A percentile compares a stretch with the other conserved stretches of the same genome.
Conservation (phyloP, 2,329 filamentous ascomycete species). For the Ophiognomonia clavigignenti-juglandacearum region DNA sequence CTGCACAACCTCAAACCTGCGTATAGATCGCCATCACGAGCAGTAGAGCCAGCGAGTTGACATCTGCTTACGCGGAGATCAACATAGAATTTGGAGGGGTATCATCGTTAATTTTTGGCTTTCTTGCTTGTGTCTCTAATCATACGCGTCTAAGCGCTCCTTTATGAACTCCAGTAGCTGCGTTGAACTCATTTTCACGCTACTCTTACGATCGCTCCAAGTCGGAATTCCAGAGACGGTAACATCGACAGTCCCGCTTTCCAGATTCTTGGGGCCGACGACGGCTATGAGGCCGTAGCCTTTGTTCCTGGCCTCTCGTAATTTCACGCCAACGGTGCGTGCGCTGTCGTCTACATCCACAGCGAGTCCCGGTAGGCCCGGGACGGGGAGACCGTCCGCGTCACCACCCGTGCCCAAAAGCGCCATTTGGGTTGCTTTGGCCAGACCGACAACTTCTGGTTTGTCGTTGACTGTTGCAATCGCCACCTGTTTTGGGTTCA, state of each 20-base stretch:
- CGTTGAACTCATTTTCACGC: slow-evolving; percentile 36
- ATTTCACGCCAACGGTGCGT: slow-evolving; percentile 62
- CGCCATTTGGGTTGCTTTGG: slow-evolving; percentile 40
- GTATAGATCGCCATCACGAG: too few species aligned
- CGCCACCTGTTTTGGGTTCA: slow-evolving; percentile 73
- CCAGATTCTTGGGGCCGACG: slow-evolving; percentile 62
- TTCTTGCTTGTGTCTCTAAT: slow-evolving; percentile 28
- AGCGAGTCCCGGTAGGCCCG: slow-evolving; percentile 55
- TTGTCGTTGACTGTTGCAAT: slow-evolving; percentile 68
- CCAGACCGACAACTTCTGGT: slow-evolving; percentile 46
- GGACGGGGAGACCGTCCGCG: not conserved
- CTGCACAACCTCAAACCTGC: too few species aligned
- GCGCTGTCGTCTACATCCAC: slow-evolving; percentile 67
- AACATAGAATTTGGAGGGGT: not conserved
- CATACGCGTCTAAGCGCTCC: slow-evolving; percentile 41
- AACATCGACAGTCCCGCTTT: slow-evolving; percentile 50
- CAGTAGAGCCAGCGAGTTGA: too few species aligned
- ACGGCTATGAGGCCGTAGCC: slow-evolving; percentile 72
- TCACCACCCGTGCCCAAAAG: slow-evolving; percentile 41
- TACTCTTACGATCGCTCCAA: slow-evolving; percentile 25
- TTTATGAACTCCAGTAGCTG: slow-evolving; percentile 41
- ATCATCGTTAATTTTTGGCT: slow-evolving; percentile 6
- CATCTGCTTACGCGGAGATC: too few species aligned
- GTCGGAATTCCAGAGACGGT: slow-evolving; percentile 32
- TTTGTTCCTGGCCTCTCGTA: slow-evolving; percentile 64